These are phyloP conservation scores for Wakefieldia striispora DNA, from an alignment of 768 basidiomycete genomes.

Conservation along the genomic window DNA sequence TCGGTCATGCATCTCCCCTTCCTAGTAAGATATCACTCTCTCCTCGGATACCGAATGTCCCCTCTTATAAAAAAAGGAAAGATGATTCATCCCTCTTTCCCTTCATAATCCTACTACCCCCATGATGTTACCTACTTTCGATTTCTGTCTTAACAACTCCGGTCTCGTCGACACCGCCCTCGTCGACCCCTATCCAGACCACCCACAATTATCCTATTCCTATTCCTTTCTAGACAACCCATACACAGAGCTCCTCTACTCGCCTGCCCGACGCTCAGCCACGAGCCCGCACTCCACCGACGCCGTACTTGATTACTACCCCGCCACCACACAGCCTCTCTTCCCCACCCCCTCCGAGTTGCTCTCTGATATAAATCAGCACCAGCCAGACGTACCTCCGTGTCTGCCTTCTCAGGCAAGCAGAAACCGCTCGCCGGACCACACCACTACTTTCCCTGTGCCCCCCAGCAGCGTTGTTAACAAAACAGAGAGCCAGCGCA, in stretches of 20 bases:
- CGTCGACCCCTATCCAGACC: no score
- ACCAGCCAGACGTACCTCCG: not conserved
- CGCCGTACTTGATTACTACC: conserved; percentile 22
- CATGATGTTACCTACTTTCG: conserved; percentile 14
- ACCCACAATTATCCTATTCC: conserved; percentile 1
- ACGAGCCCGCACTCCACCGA: not conserved
- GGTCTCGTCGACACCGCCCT: conserved; percentile 11
- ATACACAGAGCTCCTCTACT: conserved; percentile 11
- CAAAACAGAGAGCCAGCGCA: conserved; percentile 50
- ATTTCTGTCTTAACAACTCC: not conserved
- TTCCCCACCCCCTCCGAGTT: conserved; percentile 70
- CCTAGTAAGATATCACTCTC: not conserved
- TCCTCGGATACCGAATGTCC: conserved; percentile 26
- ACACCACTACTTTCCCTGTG: not conserved
- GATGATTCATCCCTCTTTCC: not conserved
- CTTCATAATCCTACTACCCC: not conserved
- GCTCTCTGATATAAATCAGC: conserved; percentile 41
- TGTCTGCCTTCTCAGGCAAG: conserved; percentile 7
- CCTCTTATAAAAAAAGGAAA: conserved; percentile 15
- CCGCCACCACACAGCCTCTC: conserved; percentile 32
- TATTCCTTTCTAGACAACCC: conserved; percentile 17
- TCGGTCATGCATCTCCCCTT: not conserved
- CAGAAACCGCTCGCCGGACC: conserved; percentile 16
- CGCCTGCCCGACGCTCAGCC: conserved; percentile 1
- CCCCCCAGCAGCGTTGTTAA: conserved; percentile 9